phyloP scores from a whole-genome alignment of 1,284 basidiomycete genomes.

The Athelia psychrophila region DNA sequence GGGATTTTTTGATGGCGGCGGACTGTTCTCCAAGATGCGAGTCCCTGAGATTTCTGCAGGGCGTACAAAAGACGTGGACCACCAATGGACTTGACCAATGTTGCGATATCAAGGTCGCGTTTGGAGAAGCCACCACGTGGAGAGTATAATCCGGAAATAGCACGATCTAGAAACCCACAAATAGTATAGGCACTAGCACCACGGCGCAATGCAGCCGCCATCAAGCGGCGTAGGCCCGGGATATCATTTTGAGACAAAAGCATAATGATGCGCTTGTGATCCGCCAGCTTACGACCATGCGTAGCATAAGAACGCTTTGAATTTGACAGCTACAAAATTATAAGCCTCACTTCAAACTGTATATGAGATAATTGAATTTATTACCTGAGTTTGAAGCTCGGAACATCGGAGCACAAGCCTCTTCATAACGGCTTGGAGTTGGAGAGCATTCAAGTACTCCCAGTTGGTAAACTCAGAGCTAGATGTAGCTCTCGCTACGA shows the following conservation, averaged over 20 bases:
- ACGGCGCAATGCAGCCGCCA: conserved; percentile 6
- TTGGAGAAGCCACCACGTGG: conserved; percentile 6
- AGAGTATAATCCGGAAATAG: conserved; percentile 4
- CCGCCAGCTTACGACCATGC: not conserved
- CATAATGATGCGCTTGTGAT: conserved; percentile 9
- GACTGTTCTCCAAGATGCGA: conserved; percentile 19
- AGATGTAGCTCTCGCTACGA: not conserved
- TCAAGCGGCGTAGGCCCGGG: conserved; percentile 4
- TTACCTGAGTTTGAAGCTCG: not conserved
- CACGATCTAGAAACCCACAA: not conserved
- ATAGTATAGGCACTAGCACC: conserved; percentile 3
- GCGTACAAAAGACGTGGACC: conserved; percentile 13
- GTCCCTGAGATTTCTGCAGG: conserved; percentile 11
- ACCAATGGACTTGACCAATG: conserved; percentile 15
- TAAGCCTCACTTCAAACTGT: not conserved
- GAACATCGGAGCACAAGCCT: not conserved
- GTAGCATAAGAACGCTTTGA: not conserved
- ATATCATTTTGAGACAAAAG: conserved; percentile 9
- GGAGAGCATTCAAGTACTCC: not conserved
- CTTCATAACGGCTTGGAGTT: not conserved
- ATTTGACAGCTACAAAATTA: conserved; percentile 3
- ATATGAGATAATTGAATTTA: not conserved
- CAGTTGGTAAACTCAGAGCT: not conserved
- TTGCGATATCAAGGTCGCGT: conserved; percentile 15
- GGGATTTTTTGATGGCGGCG: conserved; percentile 5